Evolutionary conservation across 306 rosid genomes (phyloP).

Genomic region (Rubus parviflorus): DNA sequence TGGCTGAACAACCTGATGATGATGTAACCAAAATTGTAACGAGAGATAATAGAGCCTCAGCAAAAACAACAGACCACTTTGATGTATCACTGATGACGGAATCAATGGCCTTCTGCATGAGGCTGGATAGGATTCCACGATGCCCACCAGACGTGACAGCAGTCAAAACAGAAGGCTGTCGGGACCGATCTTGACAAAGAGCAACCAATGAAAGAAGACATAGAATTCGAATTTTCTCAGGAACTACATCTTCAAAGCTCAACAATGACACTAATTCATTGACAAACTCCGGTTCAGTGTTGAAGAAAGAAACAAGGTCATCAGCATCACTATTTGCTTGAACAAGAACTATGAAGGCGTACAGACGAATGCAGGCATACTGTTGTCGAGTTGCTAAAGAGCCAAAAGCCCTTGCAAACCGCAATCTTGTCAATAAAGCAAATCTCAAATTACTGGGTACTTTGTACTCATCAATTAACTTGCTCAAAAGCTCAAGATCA

Average conservation of each 20-base stretch:
- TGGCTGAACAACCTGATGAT: conserved; percentile 89
- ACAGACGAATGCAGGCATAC: conserved; percentile 86
- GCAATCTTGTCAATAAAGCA: conserved; percentile 88
- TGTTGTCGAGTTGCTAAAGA: conserved; percentile 79
- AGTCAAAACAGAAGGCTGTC: conserved; percentile 73
- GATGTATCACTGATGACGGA: conserved; percentile 65
- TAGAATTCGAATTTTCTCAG: conserved; percentile 74
- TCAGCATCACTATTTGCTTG: conserved; percentile 88
- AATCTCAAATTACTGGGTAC: conserved; percentile 79
- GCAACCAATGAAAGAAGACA: conserved; percentile 90
- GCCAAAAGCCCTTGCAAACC: conserved; percentile 94
- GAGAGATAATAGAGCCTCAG: conserved; percentile 87
- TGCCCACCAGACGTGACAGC: conserved; percentile 98
- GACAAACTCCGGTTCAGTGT: conserved; percentile 95
- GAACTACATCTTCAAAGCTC: conserved; percentile 83
- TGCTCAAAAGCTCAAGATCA: conserved; percentile 79
- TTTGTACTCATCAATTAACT: conserved; percentile 69
- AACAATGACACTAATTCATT: conserved; percentile 81
- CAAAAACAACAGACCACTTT: conserved; percentile 80
- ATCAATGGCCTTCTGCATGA: conserved; percentile 92
- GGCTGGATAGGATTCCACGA: conserved; percentile 91
- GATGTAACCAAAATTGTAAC: conserved; percentile 90
- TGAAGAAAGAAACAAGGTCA: conserved; percentile 81
- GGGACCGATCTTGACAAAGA: conserved; percentile 90
- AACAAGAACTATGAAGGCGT: conserved; percentile 90